phyloP scores from a whole-genome alignment of 257 asterid species.

The Prunella vulgaris region DNA sequence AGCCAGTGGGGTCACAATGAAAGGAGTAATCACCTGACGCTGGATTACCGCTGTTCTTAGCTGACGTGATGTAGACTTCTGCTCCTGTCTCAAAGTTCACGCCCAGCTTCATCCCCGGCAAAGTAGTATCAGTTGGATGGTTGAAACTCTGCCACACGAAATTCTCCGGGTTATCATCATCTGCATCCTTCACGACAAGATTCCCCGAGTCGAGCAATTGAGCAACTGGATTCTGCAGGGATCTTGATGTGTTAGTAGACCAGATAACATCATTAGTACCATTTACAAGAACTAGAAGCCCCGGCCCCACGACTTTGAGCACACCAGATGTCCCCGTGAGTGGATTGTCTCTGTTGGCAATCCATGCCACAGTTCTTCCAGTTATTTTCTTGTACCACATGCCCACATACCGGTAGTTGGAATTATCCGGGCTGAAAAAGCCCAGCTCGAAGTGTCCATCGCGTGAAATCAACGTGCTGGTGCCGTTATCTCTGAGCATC shows the following conservation, averaged over 20 bases:
- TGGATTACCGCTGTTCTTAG: neutral
- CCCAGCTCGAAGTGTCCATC: neutral
- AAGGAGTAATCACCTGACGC: neutral
- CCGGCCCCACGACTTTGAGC: neutral
- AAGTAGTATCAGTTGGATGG: neutral
- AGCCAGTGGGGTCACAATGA: neutral
- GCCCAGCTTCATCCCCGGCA: neutral
- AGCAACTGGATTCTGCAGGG: neutral
- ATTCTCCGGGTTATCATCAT: neutral
- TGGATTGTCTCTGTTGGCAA: neutral
- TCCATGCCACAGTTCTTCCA: neutral
- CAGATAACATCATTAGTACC: neutral
- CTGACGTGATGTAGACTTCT: neutral
- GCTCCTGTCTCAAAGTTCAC: neutral
- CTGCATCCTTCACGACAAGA: neutral
- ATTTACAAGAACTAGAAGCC: neutral
- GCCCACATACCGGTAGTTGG: constrained; percentile 18
- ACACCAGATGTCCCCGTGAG: neutral
- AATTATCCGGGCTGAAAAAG: neutral
- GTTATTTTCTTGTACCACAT: neutral
- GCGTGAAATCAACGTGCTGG: neutral
- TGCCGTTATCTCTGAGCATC: neutral
- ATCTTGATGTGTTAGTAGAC: neutral
- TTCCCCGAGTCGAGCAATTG: neutral
- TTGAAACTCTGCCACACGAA: neutral